Evolutionary conservation across 2,329 filamentous ascomycete genomes (phyloP).

Genomic region (Leptographium radiaticola): DNA sequence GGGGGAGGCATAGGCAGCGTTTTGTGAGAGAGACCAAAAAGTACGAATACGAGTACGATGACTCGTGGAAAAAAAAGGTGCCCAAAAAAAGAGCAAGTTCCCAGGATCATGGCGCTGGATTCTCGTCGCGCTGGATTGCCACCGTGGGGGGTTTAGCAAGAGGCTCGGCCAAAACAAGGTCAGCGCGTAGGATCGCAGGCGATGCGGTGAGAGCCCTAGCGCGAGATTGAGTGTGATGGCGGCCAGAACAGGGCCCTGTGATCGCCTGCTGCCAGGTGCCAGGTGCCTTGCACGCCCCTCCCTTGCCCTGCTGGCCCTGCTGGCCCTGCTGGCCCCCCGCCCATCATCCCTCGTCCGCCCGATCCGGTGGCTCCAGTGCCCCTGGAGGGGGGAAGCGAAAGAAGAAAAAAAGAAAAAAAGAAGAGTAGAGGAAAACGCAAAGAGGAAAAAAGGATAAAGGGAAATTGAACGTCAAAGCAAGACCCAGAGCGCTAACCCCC

Average conservation of each 20-base stretch:
- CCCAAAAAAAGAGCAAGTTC: not conserved
- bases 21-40: not conserved
- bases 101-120: slow-evolving; percentile 1
- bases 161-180: too few species aligned
- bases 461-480: not conserved
- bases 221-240: not conserved
- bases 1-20: too few species aligned
- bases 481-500: not conserved
- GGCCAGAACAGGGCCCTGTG: not conserved
- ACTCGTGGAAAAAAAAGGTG: not conserved
- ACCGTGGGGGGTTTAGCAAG: not conserved
- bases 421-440: not conserved
- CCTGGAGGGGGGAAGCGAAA: not conserved
- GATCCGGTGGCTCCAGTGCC: not conserved
- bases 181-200: not conserved
- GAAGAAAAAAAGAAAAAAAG: not conserved
- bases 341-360: not conserved
- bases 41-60: not conserved
- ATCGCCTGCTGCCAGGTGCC: not conserved
- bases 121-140: not conserved
- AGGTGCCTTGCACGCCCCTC: too few species aligned
- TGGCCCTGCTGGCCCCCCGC: too few species aligned
- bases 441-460: not conserved
- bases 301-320: too few species aligned
- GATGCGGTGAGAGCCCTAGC: not conserved